Evolutionary conservation across 164 flowering plant genomes (phyloP).

Genomic region (Berberis vulgaris): DNA sequence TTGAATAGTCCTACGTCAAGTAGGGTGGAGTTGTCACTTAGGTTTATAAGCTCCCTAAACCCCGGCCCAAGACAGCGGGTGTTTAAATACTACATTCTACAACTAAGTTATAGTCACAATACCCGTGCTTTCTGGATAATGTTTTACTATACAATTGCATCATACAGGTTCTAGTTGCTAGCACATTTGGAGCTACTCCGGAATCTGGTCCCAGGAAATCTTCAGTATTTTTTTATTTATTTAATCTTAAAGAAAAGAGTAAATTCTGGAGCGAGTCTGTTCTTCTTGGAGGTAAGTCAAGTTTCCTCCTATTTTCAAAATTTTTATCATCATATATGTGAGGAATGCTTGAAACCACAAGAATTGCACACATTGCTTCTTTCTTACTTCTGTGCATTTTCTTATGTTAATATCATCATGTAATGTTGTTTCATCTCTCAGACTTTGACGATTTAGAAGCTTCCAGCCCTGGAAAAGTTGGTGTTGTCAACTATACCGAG

Average conservation of each 20-base stretch:
- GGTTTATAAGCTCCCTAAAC: no score
- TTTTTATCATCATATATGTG: neutral
- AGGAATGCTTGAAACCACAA: no score
- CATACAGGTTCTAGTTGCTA: no score
- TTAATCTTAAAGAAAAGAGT: conserved; percentile 86
- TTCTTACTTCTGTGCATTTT: neutral
- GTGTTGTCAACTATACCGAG: conserved; percentile 56
- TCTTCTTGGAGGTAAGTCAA: conserved; percentile 49
- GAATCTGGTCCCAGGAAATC: no score
- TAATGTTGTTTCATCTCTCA: conserved; percentile 15
- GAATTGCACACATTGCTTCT: neutral
- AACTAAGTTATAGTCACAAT: no score
- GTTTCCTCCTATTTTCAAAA: neutral
- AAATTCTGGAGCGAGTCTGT: conserved; percentile 88
- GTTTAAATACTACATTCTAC: no score
- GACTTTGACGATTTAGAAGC: conserved; percentile 79
- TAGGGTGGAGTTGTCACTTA: no score
- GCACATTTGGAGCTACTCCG: no score
- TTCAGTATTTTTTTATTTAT: conserved; percentile 57
- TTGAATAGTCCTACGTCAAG: no score
- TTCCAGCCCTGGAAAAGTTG: conserved; percentile 29
- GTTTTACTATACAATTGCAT: no score
- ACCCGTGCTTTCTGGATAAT: no score
- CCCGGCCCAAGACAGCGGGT: no score
- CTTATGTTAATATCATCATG: neutral